These are phyloP conservation scores for Xylaria sp. DNA, from an alignment of 2,329 filamentous ascomycete genomes.

Conservation along the genomic window DNA sequence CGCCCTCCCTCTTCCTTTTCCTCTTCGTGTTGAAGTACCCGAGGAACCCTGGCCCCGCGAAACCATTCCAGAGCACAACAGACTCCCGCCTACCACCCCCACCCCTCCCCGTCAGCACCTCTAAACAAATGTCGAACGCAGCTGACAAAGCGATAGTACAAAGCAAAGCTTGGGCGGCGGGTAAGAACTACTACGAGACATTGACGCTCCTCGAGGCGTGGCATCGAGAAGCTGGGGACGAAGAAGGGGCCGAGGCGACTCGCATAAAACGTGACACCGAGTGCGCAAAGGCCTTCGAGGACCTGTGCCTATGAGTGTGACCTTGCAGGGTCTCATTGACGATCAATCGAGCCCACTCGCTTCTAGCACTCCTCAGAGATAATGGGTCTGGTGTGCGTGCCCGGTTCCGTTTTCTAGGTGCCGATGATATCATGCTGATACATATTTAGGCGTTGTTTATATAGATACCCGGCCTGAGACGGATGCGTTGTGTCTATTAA, in stretches of 20 bases:
- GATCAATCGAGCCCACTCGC: not conserved
- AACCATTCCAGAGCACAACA: not conserved
- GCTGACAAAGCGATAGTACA: constrained; percentile 27
- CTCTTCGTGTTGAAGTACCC: too few species aligned
- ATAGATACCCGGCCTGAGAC: too few species aligned
- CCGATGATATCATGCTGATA: not conserved
- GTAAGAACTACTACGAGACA: constrained; percentile 39
- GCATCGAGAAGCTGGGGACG: constrained; percentile 35
- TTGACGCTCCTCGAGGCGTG: constrained; percentile 35
- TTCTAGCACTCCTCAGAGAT: not conserved
- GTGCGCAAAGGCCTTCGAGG: constrained; percentile 29
- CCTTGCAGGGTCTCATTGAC: not conserved
- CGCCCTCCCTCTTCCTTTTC: not conserved
- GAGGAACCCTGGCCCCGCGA: not conserved
- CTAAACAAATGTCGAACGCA: not conserved
- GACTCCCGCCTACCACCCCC: not conserved
- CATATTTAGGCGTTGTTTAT: not conserved
- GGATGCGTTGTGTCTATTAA: too few species aligned
- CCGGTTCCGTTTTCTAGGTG: not conserved
- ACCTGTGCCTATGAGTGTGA: not conserved
- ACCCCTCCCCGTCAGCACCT: too few species aligned
- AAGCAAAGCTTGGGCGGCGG: constrained; percentile 31
- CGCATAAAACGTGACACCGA: constrained; percentile 31
- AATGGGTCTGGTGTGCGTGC: not conserved
- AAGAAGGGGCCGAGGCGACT: constrained; percentile 29